These are phyloP conservation scores for Aphanoascus verrucosus DNA, from an alignment of 2,329 filamentous ascomycete genomes.

Conservation along the genomic window DNA sequence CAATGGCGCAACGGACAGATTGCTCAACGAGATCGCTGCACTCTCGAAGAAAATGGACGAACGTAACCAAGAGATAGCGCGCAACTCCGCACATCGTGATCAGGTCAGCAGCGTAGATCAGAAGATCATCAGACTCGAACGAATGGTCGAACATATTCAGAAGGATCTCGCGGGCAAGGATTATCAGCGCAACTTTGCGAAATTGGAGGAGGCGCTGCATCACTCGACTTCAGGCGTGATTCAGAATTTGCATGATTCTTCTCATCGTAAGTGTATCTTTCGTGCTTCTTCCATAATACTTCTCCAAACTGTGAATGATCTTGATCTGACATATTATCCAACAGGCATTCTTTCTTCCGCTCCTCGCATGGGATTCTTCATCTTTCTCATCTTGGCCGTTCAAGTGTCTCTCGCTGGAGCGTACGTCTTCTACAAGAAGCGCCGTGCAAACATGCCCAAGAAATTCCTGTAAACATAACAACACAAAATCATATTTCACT, in stretches of 20 bases:
- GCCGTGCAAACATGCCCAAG: slow-evolving; percentile 67
- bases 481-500: neutral
- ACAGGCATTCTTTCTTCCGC: slow-evolving; percentile 44
- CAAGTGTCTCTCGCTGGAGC: slow-evolving; percentile 59
- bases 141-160: slow-evolving; percentile 41
- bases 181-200: slow-evolving; percentile 44
- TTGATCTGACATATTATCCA: slow-evolving; percentile 4
- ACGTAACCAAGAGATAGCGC: slow-evolving; percentile 42
- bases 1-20: slow-evolving; percentile 48
- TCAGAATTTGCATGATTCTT: slow-evolving; percentile 42
- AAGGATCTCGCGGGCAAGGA: slow-evolving; percentile 48
- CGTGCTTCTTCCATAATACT: too few relatives aligned
- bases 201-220: slow-evolving; percentile 45
- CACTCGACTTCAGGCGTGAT: slow-evolving; percentile 44
- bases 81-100: slow-evolving; percentile 29
- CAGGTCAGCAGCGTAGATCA: slow-evolving; percentile 34
- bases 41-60: slow-evolving; percentile 44
- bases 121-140: slow-evolving; percentile 45
- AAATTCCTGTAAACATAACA: slow-evolving; percentile 60
- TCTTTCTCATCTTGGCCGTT: slow-evolving; percentile 62
- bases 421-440: slow-evolving; percentile 71
- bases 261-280: slow-evolving; percentile 36
- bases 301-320: slow-evolving; percentile 16
- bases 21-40: slow-evolving; percentile 44
- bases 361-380: slow-evolving; percentile 50